A percentile compares a stretch with the other conserved stretches of the same genome.
These are phyloP conservation scores for Hamigera avellanea DNA, from an alignment of 495 filamentous ascomycete species.

Conservation along the genomic window DNA sequence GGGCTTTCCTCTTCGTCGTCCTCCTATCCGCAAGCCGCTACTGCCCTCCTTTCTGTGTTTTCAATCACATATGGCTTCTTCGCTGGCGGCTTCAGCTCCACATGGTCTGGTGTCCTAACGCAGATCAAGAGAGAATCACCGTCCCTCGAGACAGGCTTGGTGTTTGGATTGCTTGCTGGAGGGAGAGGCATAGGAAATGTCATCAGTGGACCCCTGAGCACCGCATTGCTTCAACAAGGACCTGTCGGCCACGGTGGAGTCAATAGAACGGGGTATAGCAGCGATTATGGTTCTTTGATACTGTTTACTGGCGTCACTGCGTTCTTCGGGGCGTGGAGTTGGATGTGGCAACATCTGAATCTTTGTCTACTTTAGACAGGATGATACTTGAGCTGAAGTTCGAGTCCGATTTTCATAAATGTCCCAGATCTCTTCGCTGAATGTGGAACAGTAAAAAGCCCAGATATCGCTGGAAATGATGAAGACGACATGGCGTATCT, in stretches of 20 bases:
- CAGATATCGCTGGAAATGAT: no score
- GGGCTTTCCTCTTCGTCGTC: constrained; percentile 31
- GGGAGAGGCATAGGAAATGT: constrained; percentile 58
- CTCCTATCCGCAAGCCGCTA: constrained; percentile 21
- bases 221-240: constrained; percentile 34
- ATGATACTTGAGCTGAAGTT: no score
- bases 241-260: constrained; percentile 8
- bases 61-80: constrained; percentile 59
- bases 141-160: constrained; percentile 42
- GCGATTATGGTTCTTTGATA: constrained; percentile 32
- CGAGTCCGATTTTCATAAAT: no score
- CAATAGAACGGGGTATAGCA: constrained; percentile 20
- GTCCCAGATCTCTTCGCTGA: no score
- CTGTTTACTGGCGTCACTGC: constrained; percentile 36
- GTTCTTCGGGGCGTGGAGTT: constrained; percentile 23
- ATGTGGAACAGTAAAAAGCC: no score
- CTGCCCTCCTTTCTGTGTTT: constrained; percentile 52
- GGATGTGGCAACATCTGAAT: no score
- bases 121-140: constrained; percentile 36
- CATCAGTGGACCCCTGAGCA: constrained; percentile 48
- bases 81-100: constrained; percentile 48
- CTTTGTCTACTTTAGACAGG: no score
- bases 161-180: constrained; percentile 51
- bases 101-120: constrained; percentile 51
- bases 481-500: no score